These are phyloP conservation scores for Paramarasmius palmivorus DNA, from an alignment of 1,284 basidiomycete genomes.

Conservation along the genomic window DNA sequence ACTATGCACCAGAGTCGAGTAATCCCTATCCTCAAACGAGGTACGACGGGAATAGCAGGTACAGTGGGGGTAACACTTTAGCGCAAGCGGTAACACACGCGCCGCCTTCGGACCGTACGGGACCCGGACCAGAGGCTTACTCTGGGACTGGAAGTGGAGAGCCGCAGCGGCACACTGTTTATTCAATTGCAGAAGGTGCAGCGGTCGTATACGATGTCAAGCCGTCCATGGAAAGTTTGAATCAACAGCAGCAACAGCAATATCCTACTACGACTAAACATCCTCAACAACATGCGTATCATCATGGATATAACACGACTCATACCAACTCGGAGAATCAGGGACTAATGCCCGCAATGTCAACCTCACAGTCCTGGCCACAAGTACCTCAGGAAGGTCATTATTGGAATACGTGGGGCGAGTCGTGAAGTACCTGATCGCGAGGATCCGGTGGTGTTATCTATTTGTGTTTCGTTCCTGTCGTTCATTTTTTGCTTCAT, in stretches of 20 bases:
- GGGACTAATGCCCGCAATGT: neutral
- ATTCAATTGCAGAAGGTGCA: neutral
- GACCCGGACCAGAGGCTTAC: no score
- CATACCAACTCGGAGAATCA: neutral
- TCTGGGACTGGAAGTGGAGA: no score
- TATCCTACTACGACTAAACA: no score
- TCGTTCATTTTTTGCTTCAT: no score
- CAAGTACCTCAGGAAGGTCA: neutral
- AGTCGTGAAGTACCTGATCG: neutral
- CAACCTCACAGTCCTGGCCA: neutral
- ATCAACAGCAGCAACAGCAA: neutral
- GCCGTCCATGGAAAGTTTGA: neutral
- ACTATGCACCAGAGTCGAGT: neutral
- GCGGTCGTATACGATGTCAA: slow-evolving; percentile 2
- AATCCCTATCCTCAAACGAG: neutral
- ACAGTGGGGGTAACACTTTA: no score
- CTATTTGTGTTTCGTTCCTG: no score
- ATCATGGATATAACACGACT: neutral
- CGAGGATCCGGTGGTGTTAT: no score
- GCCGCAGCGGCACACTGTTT: no score
- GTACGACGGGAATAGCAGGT: neutral
- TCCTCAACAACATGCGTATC: neutral
- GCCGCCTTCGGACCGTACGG: no score
- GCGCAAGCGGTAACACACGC: no score
- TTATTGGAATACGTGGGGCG: neutral